phyloP scores from a whole-genome alignment of 257 asterid species.

The Dorcoceras hygrometricum region DNA sequence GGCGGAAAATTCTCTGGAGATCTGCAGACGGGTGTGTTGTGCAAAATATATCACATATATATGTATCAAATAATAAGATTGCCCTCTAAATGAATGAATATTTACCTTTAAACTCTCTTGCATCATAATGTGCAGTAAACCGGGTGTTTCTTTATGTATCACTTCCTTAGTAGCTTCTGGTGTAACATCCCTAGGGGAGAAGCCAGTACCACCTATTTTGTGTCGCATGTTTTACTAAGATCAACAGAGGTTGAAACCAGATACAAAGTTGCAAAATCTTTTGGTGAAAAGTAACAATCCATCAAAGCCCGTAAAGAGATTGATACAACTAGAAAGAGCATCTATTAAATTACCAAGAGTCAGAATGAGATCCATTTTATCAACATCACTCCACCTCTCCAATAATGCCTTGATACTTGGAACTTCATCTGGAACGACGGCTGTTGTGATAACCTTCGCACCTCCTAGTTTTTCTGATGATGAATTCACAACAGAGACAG shows the following conservation, averaged over 20 bases:
- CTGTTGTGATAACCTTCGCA: constrained; percentile 65
- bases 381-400: constrained; percentile 84
- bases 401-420: constrained; percentile 61
- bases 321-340: constrained; percentile 19
- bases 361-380: constrained; percentile 86
- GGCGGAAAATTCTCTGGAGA: too few relatives aligned
- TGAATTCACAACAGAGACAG: constrained; percentile 76
- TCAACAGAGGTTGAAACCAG: constrained; percentile 6
- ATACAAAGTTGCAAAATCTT: not conserved
- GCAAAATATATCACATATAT: too few relatives aligned
- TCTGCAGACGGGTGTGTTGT: too few relatives aligned
- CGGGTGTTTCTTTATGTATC: constrained; percentile 90
- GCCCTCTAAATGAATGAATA: not conserved
- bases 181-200: constrained; percentile 90
- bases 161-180: constrained; percentile 93
- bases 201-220: constrained; percentile 90
- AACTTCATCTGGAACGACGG: constrained; percentile 81
- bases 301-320: constrained; percentile 9
- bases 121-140: constrained; percentile 87
- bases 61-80: too few relatives aligned
- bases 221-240: constrained; percentile 3
- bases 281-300: not conserved
- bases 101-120: constrained; percentile 91
- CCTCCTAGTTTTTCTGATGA: constrained; percentile 87
- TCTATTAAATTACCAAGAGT: constrained; percentile 64